Percentiles rank a stretch among this genome's conserved stretches.
These are phyloP conservation scores for Termitomyces sp. DNA, from an alignment of 768 basidiomycete genomes.

Conservation along the genomic window DNA sequence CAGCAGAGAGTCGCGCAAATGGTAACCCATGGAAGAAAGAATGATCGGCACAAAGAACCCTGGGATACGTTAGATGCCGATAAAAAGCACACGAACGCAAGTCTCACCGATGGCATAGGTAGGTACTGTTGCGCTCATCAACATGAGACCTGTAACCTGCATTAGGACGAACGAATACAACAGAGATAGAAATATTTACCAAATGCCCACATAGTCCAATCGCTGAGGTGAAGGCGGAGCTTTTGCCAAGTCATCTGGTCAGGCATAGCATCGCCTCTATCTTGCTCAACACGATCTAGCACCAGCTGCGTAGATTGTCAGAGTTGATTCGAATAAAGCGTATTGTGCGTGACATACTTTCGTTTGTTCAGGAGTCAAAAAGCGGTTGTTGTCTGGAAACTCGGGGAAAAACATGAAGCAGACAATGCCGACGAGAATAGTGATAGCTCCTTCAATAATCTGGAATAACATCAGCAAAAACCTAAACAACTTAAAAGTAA, in stretches of 20 bases:
- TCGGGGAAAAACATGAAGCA: constrained; percentile 19
- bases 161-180: not conserved
- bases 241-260: constrained; percentile 25
- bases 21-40: constrained; percentile 27
- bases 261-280: constrained; percentile 31
- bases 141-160: constrained; percentile 24
- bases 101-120: constrained; percentile 28
- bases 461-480: constrained; percentile 8
- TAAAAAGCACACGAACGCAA: not conserved
- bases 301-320: constrained; percentile 5
- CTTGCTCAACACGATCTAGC: constrained; percentile 28
- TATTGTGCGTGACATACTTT: constrained; percentile 13
- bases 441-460: constrained; percentile 22
- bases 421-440: constrained; percentile 17
- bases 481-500: not conserved
- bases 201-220: constrained; percentile 32
- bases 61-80: not conserved
- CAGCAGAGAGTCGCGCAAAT: constrained; percentile 20
- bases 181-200: constrained; percentile 16
- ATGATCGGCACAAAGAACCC: constrained; percentile 31
- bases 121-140: constrained; percentile 30
- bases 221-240: constrained; percentile 26
- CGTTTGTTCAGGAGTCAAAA: constrained; percentile 30
- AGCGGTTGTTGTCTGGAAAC: constrained; percentile 24
- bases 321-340: constrained; percentile 9